A percentile compares a stretch with the other conserved stretches of the same genome.
These are phyloP conservation scores for Eucalyptus camaldulensis DNA, from an alignment of 345 rosid genomes.

Conservation along the genomic window DNA sequence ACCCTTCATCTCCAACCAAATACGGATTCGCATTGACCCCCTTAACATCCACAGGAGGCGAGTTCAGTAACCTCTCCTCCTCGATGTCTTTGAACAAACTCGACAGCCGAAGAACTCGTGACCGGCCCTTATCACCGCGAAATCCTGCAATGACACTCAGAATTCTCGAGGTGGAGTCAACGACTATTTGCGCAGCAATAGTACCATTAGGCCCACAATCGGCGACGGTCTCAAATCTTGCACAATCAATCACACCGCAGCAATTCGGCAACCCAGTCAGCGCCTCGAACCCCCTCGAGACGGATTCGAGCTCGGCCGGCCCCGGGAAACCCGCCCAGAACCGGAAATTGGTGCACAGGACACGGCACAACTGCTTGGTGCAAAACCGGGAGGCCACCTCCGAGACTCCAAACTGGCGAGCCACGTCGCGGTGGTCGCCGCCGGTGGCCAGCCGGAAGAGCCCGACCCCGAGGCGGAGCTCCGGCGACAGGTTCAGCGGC, in stretches of 20 bases:
- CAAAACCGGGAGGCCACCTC: conserved; percentile 54
- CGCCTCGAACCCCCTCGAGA: conserved; percentile 28
- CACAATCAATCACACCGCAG: conserved; percentile 47
- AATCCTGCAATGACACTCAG: conserved; percentile 43
- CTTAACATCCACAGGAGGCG: conserved; percentile 4
- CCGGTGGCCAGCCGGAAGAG: conserved; percentile 44
- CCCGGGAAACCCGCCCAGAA: conserved; percentile 58
- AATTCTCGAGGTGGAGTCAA: conserved; percentile 44
- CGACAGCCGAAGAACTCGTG: conserved; percentile 24
- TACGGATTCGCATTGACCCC: conserved; percentile 30
- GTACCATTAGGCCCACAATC: conserved; percentile 1
- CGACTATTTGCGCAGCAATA: conserved; percentile 47
- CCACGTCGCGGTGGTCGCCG: conserved; percentile 29
- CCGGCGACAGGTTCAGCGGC: conserved; percentile 42
- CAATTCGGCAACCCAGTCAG: conserved; percentile 46
- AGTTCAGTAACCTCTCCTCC: conserved; percentile 20
- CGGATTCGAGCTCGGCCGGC: conserved; percentile 25
- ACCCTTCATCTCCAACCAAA: conserved; percentile 32
- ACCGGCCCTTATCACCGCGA: conserved; percentile 30
- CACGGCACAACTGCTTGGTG: conserved; percentile 50
- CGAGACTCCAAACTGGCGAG: conserved; percentile 39
- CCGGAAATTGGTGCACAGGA: conserved; percentile 61
- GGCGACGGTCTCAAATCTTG: conserved; percentile 21
- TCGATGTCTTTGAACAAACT: conserved; percentile 37
- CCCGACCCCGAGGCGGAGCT: conserved; percentile 50